Base-by-base conservation (phyloP, 2,329 filamentous ascomycete species). In the Incumbomyces delicatus region DNA sequence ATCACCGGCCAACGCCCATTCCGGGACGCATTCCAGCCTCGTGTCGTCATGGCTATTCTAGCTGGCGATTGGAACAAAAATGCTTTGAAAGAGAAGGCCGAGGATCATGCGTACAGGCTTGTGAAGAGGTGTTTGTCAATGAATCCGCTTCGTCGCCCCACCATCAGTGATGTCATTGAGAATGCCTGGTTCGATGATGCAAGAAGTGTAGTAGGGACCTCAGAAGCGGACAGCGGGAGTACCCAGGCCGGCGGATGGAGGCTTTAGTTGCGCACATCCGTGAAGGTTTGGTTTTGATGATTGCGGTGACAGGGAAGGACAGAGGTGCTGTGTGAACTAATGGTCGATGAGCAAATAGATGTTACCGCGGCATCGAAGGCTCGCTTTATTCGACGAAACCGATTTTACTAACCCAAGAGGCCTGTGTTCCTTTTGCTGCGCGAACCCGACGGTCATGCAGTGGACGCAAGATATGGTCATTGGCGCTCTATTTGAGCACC, bases 1-100 rank as follows among this genome's bases (percentile, higher is more conserved):
- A 63, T 81, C 18, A 78, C 77, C 0, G 79, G 78, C 13, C 71
- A 71, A 4, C 67, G 81, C 5, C 80, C 80, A 0, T 84, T 83
- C 63, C 72, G 76, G 41, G 75, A 81, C 54, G 61, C 71, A 0
- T 75, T 83, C 52, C 67, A 76, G 38, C 73, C 76, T 39, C 76
- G 75, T 47, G 71, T 81, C 3, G 72, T 74, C 46, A 70, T 73
- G 50, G 75, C 77, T 54, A 83, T 84, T 48, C 60, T 76, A 27
- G 69, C 67, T 13, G 79, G 78, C 5, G 71, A 74, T 14, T 84
- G 78, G 76, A 69, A 81, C 47, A 56, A 14, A 33, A 49, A 1
- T 40, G 53, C 16, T 17, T 31, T 17, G 46, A 53, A 34, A 54
- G 50, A 47, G 49, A 51, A 17, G 56, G 52, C 29, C 16, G 27